Evolutionary conservation across 805 yeast species (phyloP), one percentile per base, ranked within the genome.

Genomic region (Metschnikowia drakensbergensis): DNA sequence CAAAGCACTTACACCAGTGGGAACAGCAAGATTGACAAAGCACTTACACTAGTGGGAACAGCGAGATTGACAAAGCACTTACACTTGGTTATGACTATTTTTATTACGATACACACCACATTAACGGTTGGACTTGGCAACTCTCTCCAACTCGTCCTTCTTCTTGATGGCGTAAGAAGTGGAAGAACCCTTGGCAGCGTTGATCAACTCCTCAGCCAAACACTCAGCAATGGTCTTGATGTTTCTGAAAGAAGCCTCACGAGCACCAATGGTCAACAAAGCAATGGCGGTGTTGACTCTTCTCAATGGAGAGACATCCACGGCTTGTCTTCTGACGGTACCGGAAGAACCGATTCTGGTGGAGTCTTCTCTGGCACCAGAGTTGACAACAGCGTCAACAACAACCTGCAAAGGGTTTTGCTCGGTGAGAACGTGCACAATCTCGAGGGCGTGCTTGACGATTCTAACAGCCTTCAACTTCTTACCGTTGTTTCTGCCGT

Each of bases 101-200:
- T 59, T 61, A 59, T 66, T 64, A 66, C 59, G 51, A 51, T 51
- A 53, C 45, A 47, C 44, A 52, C 54, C 59, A 51, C 59, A 65
- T 86, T 94, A 94, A 90, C 99, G 99, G 96, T 94, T 94, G 77
- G 99, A 92, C 83, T 94, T 94, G 76, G 99, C 99, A 79, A 94
- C 99, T 88, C 99, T 96, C 86, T 94, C 99, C 78, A 94, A 88
- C 86, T 94, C 99, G 79, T 94, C 99, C 96, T 94, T 94, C 99
- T 94, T 94, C 95, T 94, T 94, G 83, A 94, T 95, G 69, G 99
- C 99, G 78, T 91, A 95, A 72, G 99, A 94, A 77, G 97, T 95
- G 65, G 99, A 91, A 70, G 99, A 94, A 80, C 98, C 98, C 86
- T 94, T 94, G 73, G 96, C 99, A 71, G 99, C 99, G 84, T 94